A percentile compares a stretch with the other conserved stretches of the same genome.
phyloP scores from a whole-genome alignment of 495 filamentous ascomycete species.

The Talaromyces thailandensis region DNA sequence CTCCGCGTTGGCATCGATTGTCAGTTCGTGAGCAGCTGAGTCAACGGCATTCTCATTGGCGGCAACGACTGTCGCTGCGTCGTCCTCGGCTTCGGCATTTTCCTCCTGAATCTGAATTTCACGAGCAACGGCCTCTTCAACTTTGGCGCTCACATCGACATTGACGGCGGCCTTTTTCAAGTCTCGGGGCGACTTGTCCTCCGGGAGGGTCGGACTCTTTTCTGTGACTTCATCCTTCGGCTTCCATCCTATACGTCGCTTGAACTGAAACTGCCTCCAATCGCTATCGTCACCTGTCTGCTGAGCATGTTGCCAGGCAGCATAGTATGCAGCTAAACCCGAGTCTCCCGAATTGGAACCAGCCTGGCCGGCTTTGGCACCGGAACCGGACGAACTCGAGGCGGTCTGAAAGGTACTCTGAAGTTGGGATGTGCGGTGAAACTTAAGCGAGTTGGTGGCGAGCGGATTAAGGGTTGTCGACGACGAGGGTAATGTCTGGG shows the following conservation, averaged over 20 bases:
- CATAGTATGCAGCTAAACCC: slow-evolving; percentile 77
- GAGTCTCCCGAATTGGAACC: slow-evolving; percentile 37
- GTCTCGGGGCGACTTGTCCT: slow-evolving; percentile 27
- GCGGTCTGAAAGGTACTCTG: slow-evolving; percentile 67
- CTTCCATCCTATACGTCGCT: slow-evolving; percentile 80
- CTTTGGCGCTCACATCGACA: slow-evolving; percentile 46
- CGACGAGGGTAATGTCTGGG: slow-evolving; percentile 76
- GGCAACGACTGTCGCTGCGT: slow-evolving; percentile 18
- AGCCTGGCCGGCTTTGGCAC: slow-evolving; percentile 36
- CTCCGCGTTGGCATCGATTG: slow-evolving; percentile 23
- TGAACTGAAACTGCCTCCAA: slow-evolving; percentile 86
- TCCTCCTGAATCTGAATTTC: slow-evolving; percentile 48
- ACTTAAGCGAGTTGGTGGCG: slow-evolving; percentile 43
- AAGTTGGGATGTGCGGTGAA: slow-evolving; percentile 56
- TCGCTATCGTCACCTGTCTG: slow-evolving; percentile 63
- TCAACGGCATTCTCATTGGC: slow-evolving; percentile 22
- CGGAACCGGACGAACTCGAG: slow-evolving; percentile 33
- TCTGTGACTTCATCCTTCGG: slow-evolving; percentile 45
- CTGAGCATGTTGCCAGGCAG: slow-evolving; percentile 74
- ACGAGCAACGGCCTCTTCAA: slow-evolving; percentile 56
- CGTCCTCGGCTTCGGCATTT: slow-evolving; percentile 34
- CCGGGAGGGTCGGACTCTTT: slow-evolving; percentile 24
- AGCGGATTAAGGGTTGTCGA: slow-evolving; percentile 50
- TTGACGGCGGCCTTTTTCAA: slow-evolving; percentile 50
- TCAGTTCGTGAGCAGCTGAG: slow-evolving; percentile 14